These are phyloP conservation scores for Fulvia fulva DNA, from an alignment of 2,329 filamentous ascomycete species.

Conservation along the genomic window DNA sequence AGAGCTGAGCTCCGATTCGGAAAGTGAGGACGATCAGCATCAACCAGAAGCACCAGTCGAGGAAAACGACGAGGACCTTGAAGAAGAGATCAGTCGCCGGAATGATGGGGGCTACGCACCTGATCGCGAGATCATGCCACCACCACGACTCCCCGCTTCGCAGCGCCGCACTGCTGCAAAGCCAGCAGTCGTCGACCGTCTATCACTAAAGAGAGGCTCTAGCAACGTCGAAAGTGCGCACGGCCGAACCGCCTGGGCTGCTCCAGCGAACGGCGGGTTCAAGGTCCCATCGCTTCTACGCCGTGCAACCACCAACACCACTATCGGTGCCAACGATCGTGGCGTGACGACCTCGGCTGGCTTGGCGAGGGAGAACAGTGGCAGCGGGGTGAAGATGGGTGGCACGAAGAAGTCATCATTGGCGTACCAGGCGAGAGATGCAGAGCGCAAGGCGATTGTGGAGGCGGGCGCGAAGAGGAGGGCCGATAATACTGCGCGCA, in stretches of 20 bases:
- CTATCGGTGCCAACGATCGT: conserved; percentile 30
- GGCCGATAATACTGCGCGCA: conserved; percentile 46
- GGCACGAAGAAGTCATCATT: conserved; percentile 58
- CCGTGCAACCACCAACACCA: conserved; percentile 60
- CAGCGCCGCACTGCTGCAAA: conserved; percentile 35
- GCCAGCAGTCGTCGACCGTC: conserved; percentile 64
- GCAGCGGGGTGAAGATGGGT: conserved; percentile 40
- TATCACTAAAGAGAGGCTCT: conserved; percentile 55
- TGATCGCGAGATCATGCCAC: conserved; percentile 27
- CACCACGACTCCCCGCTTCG: conserved; percentile 38
- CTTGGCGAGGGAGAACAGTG: conserved; percentile 29
- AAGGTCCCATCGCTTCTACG: conserved; percentile 68
- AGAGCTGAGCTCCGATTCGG: conserved; percentile 47
- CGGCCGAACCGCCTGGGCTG: conserved; percentile 36
- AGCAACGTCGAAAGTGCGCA: conserved; percentile 21
- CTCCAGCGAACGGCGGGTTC: conserved; percentile 49
- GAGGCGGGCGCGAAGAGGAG: conserved; percentile 52
- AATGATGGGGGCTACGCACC: conserved; percentile 34
- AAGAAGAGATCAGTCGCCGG: conserved; percentile 22
- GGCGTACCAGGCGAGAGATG: conserved; percentile 57
- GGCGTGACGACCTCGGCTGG: conserved; percentile 36
- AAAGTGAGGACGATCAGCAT: conserved; percentile 39
- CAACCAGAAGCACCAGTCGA: background rate
- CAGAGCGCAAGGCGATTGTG: conserved; percentile 49
- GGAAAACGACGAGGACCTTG: conserved; percentile 26